Evolutionary conservation across 2,329 filamentous ascomycete genomes (phyloP), one percentile per base, ranked within the genome.

Genomic region (Penicillium sp.): DNA sequence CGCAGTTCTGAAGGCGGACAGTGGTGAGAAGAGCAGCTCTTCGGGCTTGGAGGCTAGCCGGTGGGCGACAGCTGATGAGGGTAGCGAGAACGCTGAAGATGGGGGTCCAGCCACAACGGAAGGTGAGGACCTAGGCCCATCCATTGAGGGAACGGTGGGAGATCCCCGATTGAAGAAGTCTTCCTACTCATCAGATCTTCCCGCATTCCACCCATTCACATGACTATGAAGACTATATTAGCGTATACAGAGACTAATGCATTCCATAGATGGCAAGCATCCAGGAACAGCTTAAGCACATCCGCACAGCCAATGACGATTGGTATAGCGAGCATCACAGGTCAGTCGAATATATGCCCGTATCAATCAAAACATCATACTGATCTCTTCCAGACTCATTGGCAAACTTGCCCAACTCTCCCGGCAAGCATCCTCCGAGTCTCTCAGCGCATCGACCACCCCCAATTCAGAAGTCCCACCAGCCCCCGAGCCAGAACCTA

Each of bases 141-240:
- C 74, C 67, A 78, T 78, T 69, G 72, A 77, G 73, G 75, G 77
- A 77, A 78, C 75, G 76, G 76, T 78, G 76, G 75, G 76, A 71
- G 62, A 69, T 69, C 75, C 75, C 73, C 73, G 70, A 74, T 72
- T 74, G 61, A 67, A 69, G 61, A 67, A 69, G 49, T 65, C 67
- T 59, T 67, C 68, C 54, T 67, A 62, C 59, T 68, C 64, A 60
- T 70, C 66, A 62, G 62, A 67, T 59, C 63, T 73, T 58, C 69
- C 67, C 58, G 55, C 63, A 62, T 71, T 69, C 60, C 67, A 69
- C 62, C 67, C 67, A 54, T 72, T 70, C 60, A 65, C 62, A 59
- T 70, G 66, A 73, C 45, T 62, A 58, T 58, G 63, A 59, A 63
- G 57, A 67, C 67, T 63, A 62, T 49, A 59, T 60, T 57, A 58